Evolutionary conservation across 1,139 yeast species (phyloP).

Genomic region (Cylindricascospora bacillispora): DNA sequence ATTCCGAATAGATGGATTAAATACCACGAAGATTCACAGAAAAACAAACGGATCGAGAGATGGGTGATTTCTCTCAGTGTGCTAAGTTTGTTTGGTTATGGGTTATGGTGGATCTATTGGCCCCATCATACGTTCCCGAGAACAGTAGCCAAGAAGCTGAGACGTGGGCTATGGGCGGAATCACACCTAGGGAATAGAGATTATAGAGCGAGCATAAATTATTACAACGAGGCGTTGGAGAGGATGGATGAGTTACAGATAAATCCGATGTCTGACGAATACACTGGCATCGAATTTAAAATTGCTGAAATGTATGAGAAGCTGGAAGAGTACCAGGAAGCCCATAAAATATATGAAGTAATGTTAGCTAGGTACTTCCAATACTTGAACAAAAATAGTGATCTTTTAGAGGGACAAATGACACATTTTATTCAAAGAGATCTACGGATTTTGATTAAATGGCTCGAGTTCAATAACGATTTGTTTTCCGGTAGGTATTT

Average conservation of each 20-base stretch:
- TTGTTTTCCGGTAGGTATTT: slow-evolving; percentile 44
- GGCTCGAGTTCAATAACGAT: slow-evolving; percentile 42
- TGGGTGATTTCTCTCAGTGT: too few relatives aligned
- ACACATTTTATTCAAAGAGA: slow-evolving; percentile 60
- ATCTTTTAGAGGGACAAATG: slow-evolving; percentile 25
- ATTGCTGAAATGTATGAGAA: slow-evolving; percentile 78
- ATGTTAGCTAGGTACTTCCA: slow-evolving; percentile 48
- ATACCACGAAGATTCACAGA: too few relatives aligned
- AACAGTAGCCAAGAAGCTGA: slow-evolving; percentile 45
- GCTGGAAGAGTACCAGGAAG: slow-evolving; percentile 45
- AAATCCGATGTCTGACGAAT: slow-evolving; percentile 51
- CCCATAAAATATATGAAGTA: slow-evolving; percentile 51
- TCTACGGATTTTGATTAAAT: slow-evolving; percentile 51
- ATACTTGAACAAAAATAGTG: slow-evolving; percentile 30
- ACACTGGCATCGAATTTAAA: slow-evolving; percentile 78
- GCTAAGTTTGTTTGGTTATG: not conserved
- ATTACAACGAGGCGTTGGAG: slow-evolving; percentile 45
- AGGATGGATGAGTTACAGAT: slow-evolving; percentile 36
- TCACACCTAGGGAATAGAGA: slow-evolving; percentile 48
- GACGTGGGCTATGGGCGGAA: slow-evolving; percentile 80
- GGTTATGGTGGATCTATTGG: slow-evolving; percentile 42
- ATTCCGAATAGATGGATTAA: too few relatives aligned
- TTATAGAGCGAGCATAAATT: slow-evolving; percentile 51
- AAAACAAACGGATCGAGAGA: too few relatives aligned
- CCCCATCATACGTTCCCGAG: slow-evolving; percentile 44